Evolutionary conservation across 768 basidiomycete genomes (phyloP).

Genomic region (Gloeostereum incarnatum): DNA sequence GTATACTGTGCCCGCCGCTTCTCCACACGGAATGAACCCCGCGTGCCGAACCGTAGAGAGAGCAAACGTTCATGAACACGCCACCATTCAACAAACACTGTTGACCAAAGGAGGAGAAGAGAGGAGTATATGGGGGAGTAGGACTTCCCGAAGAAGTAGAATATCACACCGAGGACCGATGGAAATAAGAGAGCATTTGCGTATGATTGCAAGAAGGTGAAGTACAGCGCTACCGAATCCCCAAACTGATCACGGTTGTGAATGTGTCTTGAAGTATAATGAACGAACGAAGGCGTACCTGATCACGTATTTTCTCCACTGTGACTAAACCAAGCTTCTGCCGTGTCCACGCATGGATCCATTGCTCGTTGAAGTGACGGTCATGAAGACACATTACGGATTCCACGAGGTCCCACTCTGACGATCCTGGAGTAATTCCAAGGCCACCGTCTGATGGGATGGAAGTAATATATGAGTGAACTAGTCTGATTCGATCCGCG

Average conservation of each 20-base stretch:
- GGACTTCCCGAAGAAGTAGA: constrained; percentile 60
- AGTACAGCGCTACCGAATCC: constrained; percentile 79
- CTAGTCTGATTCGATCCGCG: constrained; percentile 75
- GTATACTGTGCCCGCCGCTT: constrained; percentile 54
- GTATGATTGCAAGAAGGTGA: constrained; percentile 81
- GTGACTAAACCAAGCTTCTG: constrained; percentile 53
- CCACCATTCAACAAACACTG: constrained; percentile 90
- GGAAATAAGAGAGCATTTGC: constrained; percentile 74
- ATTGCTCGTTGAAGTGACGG: constrained; percentile 65
- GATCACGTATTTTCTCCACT: constrained; percentile 63
- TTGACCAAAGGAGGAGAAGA: constrained; percentile 74
- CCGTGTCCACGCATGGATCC: constrained; percentile 71
- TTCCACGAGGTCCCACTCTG: constrained; percentile 75
- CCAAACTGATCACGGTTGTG: constrained; percentile 44
- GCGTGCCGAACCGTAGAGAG: constrained; percentile 76
- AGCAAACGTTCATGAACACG: constrained; percentile 75
- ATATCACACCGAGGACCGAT: constrained; percentile 56
- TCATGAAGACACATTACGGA: constrained; percentile 83
- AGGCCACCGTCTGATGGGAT: constrained; percentile 72
- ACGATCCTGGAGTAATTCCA: constrained; percentile 63
- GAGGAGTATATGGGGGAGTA: constrained; percentile 76
- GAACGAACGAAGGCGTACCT: constrained; percentile 31
- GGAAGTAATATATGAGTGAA: constrained; percentile 64
- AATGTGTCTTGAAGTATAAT: constrained; percentile 6
- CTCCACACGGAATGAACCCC: constrained; percentile 70